Conservation (phyloP, 768 basidiomycete species). For the Termitomyces sp. region DNA sequence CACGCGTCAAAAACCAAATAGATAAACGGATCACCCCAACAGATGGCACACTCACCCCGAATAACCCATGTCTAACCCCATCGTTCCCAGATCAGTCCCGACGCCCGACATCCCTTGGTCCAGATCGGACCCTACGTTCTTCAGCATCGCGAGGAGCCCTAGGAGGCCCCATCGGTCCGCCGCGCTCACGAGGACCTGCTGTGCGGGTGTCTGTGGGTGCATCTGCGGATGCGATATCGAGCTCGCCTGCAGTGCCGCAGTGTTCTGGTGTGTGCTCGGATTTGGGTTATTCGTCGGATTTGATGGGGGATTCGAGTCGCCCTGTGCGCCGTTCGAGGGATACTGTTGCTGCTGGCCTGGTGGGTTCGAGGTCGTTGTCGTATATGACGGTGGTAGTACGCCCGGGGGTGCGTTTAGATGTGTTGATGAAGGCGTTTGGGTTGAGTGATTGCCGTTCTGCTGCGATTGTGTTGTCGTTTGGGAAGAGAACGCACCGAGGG, state of each 20-base stretch:
- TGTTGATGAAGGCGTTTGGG: slow-evolving; percentile 37
- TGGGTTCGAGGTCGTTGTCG: slow-evolving; percentile 28
- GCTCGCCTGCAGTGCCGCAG: slow-evolving; percentile 29
- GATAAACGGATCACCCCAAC: background rate
- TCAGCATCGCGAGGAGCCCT: slow-evolving; percentile 83
- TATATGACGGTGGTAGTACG: slow-evolving; percentile 34
- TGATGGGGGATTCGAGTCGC: slow-evolving; percentile 38
- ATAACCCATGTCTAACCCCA: slow-evolving; percentile 88
- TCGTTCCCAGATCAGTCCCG: slow-evolving; percentile 88
- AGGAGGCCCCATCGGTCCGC: slow-evolving; percentile 95
- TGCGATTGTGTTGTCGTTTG: slow-evolving; percentile 26
- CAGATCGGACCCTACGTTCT: slow-evolving; percentile 70
- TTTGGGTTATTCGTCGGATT: slow-evolving; percentile 31
- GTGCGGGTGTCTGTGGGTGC: slow-evolving; percentile 84
- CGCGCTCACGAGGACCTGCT: slow-evolving; percentile 88
- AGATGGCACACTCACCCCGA: slow-evolving; percentile 59
- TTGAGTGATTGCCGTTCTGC: slow-evolving; percentile 47
- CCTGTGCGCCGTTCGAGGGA: slow-evolving; percentile 35
- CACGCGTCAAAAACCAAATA: slow-evolving; percentile 14
- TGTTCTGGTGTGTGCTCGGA: slow-evolving; percentile 31
- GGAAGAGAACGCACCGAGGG: slow-evolving; percentile 20
- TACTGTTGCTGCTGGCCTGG: slow-evolving; percentile 32
- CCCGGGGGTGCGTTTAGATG: slow-evolving; percentile 55
- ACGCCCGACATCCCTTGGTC: slow-evolving; percentile 82
- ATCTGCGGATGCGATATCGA: slow-evolving; percentile 40